Evolutionary conservation across 345 rosid species (phyloP), one percentile per base, ranked within the genome.

Genomic region (Gossypium herbaceum): DNA sequence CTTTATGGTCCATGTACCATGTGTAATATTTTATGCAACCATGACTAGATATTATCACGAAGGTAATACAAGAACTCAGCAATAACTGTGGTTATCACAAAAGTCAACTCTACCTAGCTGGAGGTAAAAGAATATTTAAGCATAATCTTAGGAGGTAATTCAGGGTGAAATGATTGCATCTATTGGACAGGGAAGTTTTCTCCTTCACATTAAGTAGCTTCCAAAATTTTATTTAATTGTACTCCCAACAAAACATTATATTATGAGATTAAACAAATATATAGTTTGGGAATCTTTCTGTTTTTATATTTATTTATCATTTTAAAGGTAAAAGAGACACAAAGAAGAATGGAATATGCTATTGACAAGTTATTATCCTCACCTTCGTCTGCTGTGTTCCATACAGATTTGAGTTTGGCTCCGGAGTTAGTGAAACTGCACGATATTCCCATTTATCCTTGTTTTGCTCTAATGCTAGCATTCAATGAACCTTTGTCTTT

Each of bases 391-490:
- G 8, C 58, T 78, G 67, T 73, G 54, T 75, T 76, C 73, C 47
- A 2, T 84, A 79, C 89, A 93, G 98, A 91, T 80, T 72, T 91
- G 58, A 85, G 72, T 78, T 83, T 83, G 73, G 73, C 72, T 29
- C 89, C 90, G 3, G 91, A 85, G 67, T 80, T 86, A 81, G 89
- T 25, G 64, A 86, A 82, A 82, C 80, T 91, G 61, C 84, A 84
- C 78, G 76, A 86, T 77, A 86, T 93, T 73, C 93, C 97, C 75
- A 90, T 85, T 55, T 63, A 71, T 67, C 97, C 98, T 17, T 88
- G 97, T 83, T 91, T 93, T 75, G 87, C 90, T 25, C 89, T 91
- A 73, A 88, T 93, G 97, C 85, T 93, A 73, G 97, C 94, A 73
- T 93, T 91, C 78, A 47, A 82, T 54, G 92, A 93, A 81, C 88